Conservation (phyloP, 768 basidiomycete species). For the Lanmaoa rubissima region DNA sequence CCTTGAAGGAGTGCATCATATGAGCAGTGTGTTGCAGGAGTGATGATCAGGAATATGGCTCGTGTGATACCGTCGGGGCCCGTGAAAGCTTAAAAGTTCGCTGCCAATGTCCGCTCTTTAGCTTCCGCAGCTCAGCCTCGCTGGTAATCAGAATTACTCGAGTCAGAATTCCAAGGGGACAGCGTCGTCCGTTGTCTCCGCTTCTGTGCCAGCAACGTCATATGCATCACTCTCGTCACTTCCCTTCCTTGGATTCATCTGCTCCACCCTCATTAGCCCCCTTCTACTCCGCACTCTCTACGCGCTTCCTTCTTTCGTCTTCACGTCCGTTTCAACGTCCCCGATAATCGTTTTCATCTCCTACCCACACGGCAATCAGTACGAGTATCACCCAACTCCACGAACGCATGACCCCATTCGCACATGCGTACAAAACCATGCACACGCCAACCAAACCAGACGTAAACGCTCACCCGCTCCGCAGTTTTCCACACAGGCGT, state of each 20-base stretch:
- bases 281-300: not conserved
- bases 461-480: slow-evolving; percentile 11
- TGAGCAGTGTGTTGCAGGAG: slow-evolving; percentile 1
- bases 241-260: not conserved
- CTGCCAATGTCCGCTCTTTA: no score
- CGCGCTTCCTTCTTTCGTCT: not conserved
- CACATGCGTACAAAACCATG: no score
- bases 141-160: not conserved
- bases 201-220: no score
- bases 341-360: slow-evolving; percentile 3
- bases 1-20: not conserved
- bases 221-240: not conserved
- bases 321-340: not conserved
- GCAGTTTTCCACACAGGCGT: slow-evolving; percentile 5
- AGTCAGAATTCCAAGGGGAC: not conserved
- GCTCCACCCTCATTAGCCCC: not conserved
- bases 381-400: not conserved
- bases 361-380: not conserved
- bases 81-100: not conserved
- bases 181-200: not conserved
- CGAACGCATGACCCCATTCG: not conserved
- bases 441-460: no score
- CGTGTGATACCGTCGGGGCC: no score
- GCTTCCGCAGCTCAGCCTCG: not conserved
- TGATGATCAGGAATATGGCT: not conserved